Evolutionary conservation across 1,284 basidiomycete species (phyloP), one percentile per base, ranked within the genome.

Genomic region (Ustilago loliicola): DNA sequence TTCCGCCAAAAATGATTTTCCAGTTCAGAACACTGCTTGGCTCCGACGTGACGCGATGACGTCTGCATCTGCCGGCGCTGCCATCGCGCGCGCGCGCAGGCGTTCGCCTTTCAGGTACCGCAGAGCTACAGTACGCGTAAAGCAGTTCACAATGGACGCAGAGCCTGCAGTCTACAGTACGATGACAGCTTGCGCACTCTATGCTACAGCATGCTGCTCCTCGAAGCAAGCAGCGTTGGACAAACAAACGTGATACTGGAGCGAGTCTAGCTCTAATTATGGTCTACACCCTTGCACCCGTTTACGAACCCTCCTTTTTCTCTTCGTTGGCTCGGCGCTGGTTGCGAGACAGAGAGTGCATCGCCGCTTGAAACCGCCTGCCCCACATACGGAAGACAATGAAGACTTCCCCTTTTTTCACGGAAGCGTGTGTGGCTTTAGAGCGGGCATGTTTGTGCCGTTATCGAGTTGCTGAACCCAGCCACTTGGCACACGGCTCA

Each of bases 41-140:
- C 56, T 54, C 56, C 64, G 64, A 54, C 23, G 21, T 54, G 57
- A 60, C 57, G 57, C 64, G 57, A 66, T 66, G 64, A 66, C 57
- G 50, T 65, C 23, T n/a, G 17, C 34, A 32, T 55, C 36, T 40
- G 29, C 42, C n/a, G 42, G n/a, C 42, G 2, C 34, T 21, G 32
- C 36, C 54, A 15, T 23, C 19, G 32, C 8, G 51, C 17, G 27
- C 25, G 15, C n/a, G n/a, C n/a, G n/a, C n/a, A n/a, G n/a, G n/a
- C n/a, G n/a, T n/a, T n/a, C n/a, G n/a, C 11, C 17, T 34, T n/a
- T 34, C 29, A 34, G 4, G n/a, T 47, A 19, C 29, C 56, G 50
- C 38, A 27, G 56, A 60, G 19, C 30, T 17, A 38, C n/a, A n/a
- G n/a, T n/a, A n/a, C 52, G 17, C 30, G 54, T 15, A 21, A 60